Base-by-base conservation (phyloP, 2,329 filamentous ascomycete genomes). In the Alternaria arbusti region DNA sequence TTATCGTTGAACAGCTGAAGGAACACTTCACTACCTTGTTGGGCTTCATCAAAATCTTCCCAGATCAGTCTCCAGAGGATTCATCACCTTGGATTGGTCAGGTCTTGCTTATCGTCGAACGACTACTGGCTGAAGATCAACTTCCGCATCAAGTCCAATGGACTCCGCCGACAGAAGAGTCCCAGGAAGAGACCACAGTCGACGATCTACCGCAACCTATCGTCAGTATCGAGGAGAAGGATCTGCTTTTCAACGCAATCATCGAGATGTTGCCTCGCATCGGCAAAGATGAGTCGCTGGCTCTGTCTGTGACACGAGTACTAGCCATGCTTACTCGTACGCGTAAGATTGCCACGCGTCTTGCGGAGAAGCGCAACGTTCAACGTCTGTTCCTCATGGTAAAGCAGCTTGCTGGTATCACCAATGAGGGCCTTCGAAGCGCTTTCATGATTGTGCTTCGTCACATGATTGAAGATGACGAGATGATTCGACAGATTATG, bases 321-420 rank as follows among this genome's bases (percentile, higher is more conserved):
- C 82, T 99, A 32, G 92, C 97, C 28, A 94, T 97, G 65, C 84
- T 99, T 28, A 97, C 96, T 1, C 89, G 96, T 22, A 88, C 89
- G 63, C 90, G 93, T 54, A 84, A 88, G 13, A 85, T 96, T 65
- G 94, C 96, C 3, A 87, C 89, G 67, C 84, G 87, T 47, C 86
- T 98, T 50, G 92, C 93, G 6, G 91, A 97, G 77, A 97, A 94
- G 82, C 91, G 90, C 76, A 96, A 97, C 71, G 85, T 99, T 52
- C 92, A 96, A 75, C 88, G 93, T 26, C 84, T 99, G 22, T 98
- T 99, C 80, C 88, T 97, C 55, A 97, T 98, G 92, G 89, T 95
- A 61, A 97, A 96, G 79, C 95, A 98, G 78, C 87, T 98, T 63
- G 90, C 93, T 20, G 92, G 91, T 25, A 87, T 89, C 28, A 91